Base-by-base conservation (phyloP, 768 basidiomycete species). In the Leccinum obscurum region DNA sequence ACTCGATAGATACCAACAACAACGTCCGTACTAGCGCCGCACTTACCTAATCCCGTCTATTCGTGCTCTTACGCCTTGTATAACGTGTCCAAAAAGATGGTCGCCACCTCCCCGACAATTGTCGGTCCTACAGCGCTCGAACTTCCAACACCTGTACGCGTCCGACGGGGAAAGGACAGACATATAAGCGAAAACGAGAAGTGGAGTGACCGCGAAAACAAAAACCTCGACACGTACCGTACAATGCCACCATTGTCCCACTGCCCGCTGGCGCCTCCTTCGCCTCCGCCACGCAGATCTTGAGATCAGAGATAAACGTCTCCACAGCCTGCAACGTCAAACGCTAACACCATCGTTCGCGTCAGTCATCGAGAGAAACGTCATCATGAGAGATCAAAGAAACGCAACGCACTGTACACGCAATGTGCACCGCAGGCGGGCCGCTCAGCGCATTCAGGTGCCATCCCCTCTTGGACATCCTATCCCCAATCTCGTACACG, bases 221-320 rank as follows among this genome's bases (percentile, higher is more conserved):
- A 35, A 56, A 39, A 41, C 14, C 20, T 54, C 26, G 14, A 77
- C 24, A 69, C 85, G 57, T 60, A 95, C 95, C 95, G 69, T 97
- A 98, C 13, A 98, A 71, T 14, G 88, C 82, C 4, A 97, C 93
- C 94, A 98, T 95, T 32, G 85, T 85, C 8, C 96, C 96, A 68
- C 88, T 84, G 6, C 89, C 88, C 32, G 79, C 77, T 0, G 90
- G 87, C 4, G 56, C 26, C 30, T 76, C 59, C 71, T 87, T 91
- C 22, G 92, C 88, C 58, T 90, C 87, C 49, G 78, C 76, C 7
- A 99, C 85, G 0, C 87, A 81, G 52, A 87, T 87, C 69, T 89
- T 90, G 64, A 99, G 79, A 68, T 98, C 96, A 14, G 83, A 82
- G 55, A 98, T 81, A 68, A 99, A 89, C 44, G 82, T 83, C 62